phyloP scores from a whole-genome alignment of 179 eudicot genomes.

The Carnegiea gigantea region DNA sequence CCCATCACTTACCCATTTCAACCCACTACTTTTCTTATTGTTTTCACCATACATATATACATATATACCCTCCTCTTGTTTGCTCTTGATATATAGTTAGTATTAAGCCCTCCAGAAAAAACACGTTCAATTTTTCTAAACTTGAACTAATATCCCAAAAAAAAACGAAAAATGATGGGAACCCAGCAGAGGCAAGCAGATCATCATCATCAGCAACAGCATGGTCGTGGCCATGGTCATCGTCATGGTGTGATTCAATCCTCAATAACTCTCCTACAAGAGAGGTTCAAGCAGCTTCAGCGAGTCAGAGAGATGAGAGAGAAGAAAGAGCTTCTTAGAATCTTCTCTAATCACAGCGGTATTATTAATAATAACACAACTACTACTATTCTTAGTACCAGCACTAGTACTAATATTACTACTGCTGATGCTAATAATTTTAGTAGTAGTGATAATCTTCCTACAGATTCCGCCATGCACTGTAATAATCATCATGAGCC shows the following conservation, averaged over 20 bases:
- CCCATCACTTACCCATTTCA: not conserved
- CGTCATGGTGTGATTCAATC: constrained; percentile 41
- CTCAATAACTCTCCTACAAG: constrained; percentile 70
- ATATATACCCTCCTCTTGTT: not conserved
- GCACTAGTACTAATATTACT: not conserved
- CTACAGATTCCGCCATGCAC: constrained; percentile 13
- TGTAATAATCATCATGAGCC: not conserved
- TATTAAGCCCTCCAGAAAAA: too few relatives aligned
- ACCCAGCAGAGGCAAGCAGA: constrained; percentile 23
- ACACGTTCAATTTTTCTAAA: not conserved
- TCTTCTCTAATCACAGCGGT: constrained; percentile 27
- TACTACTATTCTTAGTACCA: not conserved
- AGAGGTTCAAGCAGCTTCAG: constrained; percentile 71
- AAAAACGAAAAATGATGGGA: constrained; percentile 28
- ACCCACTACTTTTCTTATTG: not conserved
- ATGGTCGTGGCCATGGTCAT: not conserved
- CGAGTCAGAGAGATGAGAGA: constrained; percentile 69
- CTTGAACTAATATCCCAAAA: not conserved
- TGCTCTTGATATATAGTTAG: not conserved
- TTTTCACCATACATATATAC: too few relatives aligned
- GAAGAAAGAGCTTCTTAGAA: constrained; percentile 48
- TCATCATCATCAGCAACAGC: not conserved
- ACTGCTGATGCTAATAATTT: not conserved
- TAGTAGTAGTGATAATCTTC: not conserved
- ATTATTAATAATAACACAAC: not conserved